Evolutionary conservation across 2,329 filamentous ascomycete species (phyloP).

Genomic region (Fusarium hainanense): DNA sequence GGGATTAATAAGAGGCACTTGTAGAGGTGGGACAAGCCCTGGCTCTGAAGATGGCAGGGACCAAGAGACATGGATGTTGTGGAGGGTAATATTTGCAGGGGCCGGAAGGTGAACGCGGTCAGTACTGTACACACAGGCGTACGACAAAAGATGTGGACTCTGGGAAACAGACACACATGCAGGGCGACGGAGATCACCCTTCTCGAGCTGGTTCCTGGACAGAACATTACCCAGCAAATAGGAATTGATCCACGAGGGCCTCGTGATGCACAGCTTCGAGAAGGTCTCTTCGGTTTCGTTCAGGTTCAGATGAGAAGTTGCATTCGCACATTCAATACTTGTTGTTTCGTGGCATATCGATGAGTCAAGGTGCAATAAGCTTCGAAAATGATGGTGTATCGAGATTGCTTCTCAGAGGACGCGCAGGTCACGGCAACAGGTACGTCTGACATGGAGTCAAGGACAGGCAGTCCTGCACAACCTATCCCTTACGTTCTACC

Average conservation of each 20-base stretch:
- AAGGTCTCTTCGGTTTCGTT: neutral
- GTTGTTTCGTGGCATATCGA: neutral
- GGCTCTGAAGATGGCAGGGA: neutral
- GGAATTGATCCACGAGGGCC: neutral
- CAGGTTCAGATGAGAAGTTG: neutral
- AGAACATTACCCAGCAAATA: neutral
- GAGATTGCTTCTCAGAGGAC: constrained; percentile 10
- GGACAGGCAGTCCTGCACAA: neutral
- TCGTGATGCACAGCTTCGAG: neutral
- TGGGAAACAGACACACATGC: neutral
- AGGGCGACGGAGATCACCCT: neutral
- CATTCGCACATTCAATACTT: neutral
- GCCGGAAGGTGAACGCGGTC: neutral
- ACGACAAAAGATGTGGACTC: neutral
- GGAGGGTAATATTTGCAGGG: neutral
- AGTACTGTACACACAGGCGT: neutral
- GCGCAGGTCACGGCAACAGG: neutral
- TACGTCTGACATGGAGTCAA: constrained; percentile 5
- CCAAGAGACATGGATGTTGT: neutral
- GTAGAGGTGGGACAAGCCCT: neutral
- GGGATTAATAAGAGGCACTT: neutral
- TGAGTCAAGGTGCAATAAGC: neutral
- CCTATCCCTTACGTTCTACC: neutral
- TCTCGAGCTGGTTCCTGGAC: neutral
- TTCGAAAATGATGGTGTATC: constrained; percentile 2